These are phyloP conservation scores for Cladobotryum protrusum DNA, from an alignment of 2,329 filamentous ascomycete genomes.

Conservation along the genomic window DNA sequence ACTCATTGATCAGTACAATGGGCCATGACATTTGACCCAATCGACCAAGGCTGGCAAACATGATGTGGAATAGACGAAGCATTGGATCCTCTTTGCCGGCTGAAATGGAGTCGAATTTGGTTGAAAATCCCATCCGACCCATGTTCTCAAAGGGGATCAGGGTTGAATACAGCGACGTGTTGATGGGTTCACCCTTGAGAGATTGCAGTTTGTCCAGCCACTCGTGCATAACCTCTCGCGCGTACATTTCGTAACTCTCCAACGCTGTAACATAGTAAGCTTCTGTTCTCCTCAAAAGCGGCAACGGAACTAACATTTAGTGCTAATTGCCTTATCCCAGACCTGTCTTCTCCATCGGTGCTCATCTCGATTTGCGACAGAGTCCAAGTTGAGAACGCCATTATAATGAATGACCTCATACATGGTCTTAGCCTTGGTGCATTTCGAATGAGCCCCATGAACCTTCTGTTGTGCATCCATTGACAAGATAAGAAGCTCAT, in stretches of 20 bases:
- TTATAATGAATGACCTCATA: too few species aligned
- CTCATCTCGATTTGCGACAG: slow-evolving; percentile 14
- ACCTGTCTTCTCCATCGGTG: slow-evolving; percentile 20
- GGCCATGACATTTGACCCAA: slow-evolving; percentile 21
- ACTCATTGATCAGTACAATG: slow-evolving; percentile 6
- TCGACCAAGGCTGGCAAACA: slow-evolving; percentile 14
- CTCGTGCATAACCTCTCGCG: slow-evolving; percentile 15
- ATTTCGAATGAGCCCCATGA: too few species aligned
- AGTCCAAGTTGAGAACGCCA: slow-evolving; percentile 11
- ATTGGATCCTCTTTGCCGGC: slow-evolving; percentile 19
- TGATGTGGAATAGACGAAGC: slow-evolving; percentile 17
- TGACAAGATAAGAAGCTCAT: too few species aligned
- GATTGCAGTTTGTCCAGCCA: slow-evolving; percentile 17
- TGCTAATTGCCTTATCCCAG: slow-evolving; percentile 21
- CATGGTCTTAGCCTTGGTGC: too few species aligned
- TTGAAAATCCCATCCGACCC: slow-evolving; percentile 21
- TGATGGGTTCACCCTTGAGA: slow-evolving; percentile 14
- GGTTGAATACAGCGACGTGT: slow-evolving; percentile 19
- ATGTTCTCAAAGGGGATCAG: slow-evolving; percentile 26
- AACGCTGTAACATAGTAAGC: neutral
- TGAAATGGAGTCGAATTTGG: slow-evolving; percentile 19
- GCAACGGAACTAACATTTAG: slow-evolving; percentile 13
- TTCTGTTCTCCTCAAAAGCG: too few species aligned
- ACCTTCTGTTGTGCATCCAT: too few species aligned
- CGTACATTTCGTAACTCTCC: slow-evolving; percentile 15